Percentiles rank a stretch among this genome's conserved stretches.
Evolutionary conservation across 495 filamentous ascomycete species (phyloP).

Genomic region (Parmelia sp.): DNA sequence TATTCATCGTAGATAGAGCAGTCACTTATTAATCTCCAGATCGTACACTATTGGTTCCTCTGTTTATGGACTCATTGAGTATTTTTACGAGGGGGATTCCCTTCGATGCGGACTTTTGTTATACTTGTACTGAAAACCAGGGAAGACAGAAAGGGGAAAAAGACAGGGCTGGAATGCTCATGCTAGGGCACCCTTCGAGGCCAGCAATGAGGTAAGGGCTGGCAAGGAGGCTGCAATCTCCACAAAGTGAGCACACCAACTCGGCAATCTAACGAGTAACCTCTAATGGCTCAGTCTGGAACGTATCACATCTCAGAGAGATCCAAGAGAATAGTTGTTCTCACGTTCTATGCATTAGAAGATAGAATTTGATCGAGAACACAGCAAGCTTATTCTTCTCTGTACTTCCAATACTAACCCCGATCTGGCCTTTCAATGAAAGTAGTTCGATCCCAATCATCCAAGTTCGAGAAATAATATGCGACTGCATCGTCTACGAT

Average conservation of each 20-base stretch:
- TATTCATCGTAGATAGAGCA: no score
- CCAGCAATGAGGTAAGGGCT: not conserved
- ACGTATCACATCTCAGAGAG: no score
- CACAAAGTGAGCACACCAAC: not conserved
- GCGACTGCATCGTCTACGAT: constrained; percentile 23
- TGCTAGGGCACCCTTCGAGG: not conserved
- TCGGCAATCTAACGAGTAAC: not conserved
- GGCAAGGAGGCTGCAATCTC: not conserved
- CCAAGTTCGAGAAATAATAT: constrained; percentile 29
- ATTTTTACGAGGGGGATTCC: no score
- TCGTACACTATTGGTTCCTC: no score
- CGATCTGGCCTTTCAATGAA: constrained; percentile 10
- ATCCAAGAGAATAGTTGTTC: not conserved
- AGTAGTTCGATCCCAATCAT: constrained; percentile 26
- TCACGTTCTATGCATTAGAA: no score
- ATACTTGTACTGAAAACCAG: no score
- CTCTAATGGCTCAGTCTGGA: not conserved
- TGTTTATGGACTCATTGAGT: no score
- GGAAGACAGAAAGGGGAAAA: no score
- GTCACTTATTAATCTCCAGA: no score
- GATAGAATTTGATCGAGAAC: no score
- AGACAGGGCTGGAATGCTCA: no score
- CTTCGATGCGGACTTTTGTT: no score
- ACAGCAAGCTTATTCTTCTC: not conserved
- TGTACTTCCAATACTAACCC: not conserved